Evolutionary conservation across 768 basidiomycete genomes (phyloP), one percentile per base, ranked within the genome.

Genomic region (Boletus rufocinnamomeus): DNA sequence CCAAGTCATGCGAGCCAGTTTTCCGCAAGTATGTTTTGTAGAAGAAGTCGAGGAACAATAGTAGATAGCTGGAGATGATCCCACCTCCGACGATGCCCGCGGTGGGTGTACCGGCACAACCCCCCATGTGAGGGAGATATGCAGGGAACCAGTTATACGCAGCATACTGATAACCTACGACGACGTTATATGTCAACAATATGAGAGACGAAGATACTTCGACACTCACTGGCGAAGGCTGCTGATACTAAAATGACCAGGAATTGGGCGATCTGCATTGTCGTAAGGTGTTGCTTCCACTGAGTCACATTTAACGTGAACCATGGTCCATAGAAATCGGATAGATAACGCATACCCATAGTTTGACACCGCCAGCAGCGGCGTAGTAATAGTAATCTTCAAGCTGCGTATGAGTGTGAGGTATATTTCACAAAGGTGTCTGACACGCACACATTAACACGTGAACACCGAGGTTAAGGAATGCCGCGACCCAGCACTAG

Each of bases 371-470:
- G 1, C 94, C 94, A 54, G 95, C 93, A 44, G 94, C 93, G 27
- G 93, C 93, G 73, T 88, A 97, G 77, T 98, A 98, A 77, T 98
- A 98, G 76, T 97, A 98, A 79, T 98, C 93, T 95, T 69, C 11
- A 17, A 27, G 50, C 28, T 40, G 52, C 49, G 37, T 21, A 14
- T 50, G 37, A 62, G 49, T 43, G 10, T 16, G 21, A 34, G 52
- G 59, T 30, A 54, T 21, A 41, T 32, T 13, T 40, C 49, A 47
- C 21, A 48, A 47, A 34, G 11, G 27, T 32, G 17, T 21, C 40
- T 17, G 25, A 38, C 44, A 82, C 89, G 70, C 74, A 94, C 91
- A 98, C 95, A 98, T 98, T 65, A 96, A 75, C 68, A 97, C 94
- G 76, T 98, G 95, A 53, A 98, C 93, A 49, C 80, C 76, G 56